Evolutionary conservation across 2,329 filamentous ascomycete genomes (phyloP).

Genomic region (Penicillium griseofulvum): DNA sequence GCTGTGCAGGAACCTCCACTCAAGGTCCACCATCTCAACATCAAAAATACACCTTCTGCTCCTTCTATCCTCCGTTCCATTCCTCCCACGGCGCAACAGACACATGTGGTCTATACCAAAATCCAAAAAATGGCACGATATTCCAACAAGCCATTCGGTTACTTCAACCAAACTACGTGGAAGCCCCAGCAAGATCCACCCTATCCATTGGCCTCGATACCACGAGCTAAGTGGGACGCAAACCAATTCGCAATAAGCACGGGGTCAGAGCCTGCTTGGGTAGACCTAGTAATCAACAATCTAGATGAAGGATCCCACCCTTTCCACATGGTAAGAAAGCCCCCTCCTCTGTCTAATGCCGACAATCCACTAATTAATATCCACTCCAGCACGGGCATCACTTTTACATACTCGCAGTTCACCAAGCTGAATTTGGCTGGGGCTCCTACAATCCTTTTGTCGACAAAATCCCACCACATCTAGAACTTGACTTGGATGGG

Average conservation of each 20-base stretch:
- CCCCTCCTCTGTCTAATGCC: background rate
- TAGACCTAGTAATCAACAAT: conserved; percentile 52
- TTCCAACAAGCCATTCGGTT: conserved; percentile 46
- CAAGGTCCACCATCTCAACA: conserved; percentile 21
- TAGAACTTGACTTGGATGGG: conserved; percentile 8
- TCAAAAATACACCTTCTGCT: conserved; percentile 26
- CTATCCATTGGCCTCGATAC: conserved; percentile 35
- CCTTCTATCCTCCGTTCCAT: conserved; percentile 28
- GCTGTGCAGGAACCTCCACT: background rate
- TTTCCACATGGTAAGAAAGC: conserved; percentile 46
- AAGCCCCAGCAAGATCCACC: conserved; percentile 37
- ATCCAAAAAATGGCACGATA: conserved; percentile 46
- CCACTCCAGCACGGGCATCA: conserved; percentile 34
- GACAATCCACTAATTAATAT: background rate
- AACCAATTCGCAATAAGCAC: conserved; percentile 42
- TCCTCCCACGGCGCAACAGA: conserved; percentile 36
- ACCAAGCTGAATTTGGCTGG: conserved; percentile 34
- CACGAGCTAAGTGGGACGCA: conserved; percentile 40
- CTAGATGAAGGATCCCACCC: conserved; percentile 52
- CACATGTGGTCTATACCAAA: conserved; percentile 48
- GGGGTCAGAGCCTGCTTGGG: conserved; percentile 37
- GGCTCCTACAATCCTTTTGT: conserved; percentile 40
- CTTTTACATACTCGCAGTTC: conserved; percentile 33
- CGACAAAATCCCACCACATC: conserved; percentile 23
- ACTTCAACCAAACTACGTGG: conserved; percentile 51